Evolutionary conservation across 306 rosid species (phyloP).

Genomic region (Cyclanthera cordifolia): DNA sequence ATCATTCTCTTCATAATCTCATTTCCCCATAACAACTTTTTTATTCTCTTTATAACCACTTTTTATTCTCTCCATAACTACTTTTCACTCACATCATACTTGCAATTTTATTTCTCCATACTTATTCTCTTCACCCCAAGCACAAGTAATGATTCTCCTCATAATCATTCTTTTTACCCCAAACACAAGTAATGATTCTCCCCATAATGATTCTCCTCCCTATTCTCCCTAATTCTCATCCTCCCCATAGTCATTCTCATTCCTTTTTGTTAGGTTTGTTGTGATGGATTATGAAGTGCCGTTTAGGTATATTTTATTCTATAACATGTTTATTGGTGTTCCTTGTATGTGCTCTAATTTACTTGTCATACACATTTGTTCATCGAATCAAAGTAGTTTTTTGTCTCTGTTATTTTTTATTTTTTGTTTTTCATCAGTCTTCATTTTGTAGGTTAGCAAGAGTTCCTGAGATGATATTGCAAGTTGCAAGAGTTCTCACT

Average conservation of each 20-base stretch:
- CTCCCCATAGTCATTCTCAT: background rate
- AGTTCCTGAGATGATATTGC: slow-evolving; percentile 74
- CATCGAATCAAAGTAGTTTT: background rate
- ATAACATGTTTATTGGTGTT: background rate
- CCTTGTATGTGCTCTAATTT: slow-evolving; percentile 16
- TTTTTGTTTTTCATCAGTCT: slow-evolving; percentile 15
- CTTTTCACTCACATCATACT: no score
- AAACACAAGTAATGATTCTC: no score
- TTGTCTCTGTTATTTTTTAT: background rate
- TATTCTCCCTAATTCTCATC: no score
- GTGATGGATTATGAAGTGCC: background rate
- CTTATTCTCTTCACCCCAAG: no score
- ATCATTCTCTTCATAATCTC: no score
- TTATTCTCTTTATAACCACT: no score
- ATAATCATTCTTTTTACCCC: no score
- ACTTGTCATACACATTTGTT: slow-evolving; percentile 7
- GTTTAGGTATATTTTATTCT: slow-evolving; percentile 12
- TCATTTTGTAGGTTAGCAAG: slow-evolving; percentile 60
- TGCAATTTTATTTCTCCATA: no score
- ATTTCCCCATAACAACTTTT: no score
- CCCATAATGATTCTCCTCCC: no score
- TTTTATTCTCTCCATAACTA: no score
- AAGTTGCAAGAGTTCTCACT: slow-evolving; percentile 71
- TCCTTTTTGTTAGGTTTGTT: background rate
- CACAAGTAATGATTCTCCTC: no score